Base-by-base conservation (phyloP, 2,329 filamentous ascomycete species). In the Emmonsiellopsis sp. region DNA sequence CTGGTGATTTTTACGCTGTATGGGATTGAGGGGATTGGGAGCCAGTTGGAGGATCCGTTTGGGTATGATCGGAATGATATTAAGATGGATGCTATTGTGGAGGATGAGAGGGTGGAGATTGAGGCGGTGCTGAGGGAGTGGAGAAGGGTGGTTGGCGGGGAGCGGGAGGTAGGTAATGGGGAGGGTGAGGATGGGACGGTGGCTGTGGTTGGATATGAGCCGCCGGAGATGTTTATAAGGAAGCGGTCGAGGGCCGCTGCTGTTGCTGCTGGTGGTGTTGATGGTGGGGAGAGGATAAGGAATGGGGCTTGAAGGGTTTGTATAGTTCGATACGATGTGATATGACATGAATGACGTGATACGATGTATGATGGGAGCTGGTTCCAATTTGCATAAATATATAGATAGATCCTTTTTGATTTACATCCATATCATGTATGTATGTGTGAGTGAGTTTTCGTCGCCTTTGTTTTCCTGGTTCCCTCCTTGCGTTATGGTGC, bases 61-160 rank as follows among this genome's bases (percentile, higher is more conserved):
- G 82, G 82, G 2, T 82, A 82, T 53, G 82, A 83, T 58, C 75
- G 77, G 61, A 84, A 83, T 53, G 82, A 85, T 62, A 85, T 85
- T 66, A 84, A 84, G 62, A 82, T 85, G 76, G 82, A 85, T 63
- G 80, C 79, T 3, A 79, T 85, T 49, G 78, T 81, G 2, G 80
- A 82, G 58, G 82, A 85, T 62, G 71, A 80, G 43, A 69, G 79
- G 55, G 72, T 72, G 40, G 82, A 85, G 65, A 74, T 81, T 14
- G 74, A 75, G 57, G 80, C 81, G 6, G 65, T 84, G 60, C 61
- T 84, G 27, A 73, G 75, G 11, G 81, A 83, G 63, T 85, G 82
- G 82, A 74, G 72, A 59, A 68, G 60, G 36, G 57, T 61, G 51
- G 58, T 51, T 14, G 53, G 51, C 32, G 58, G 56, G 37, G 63